Evolutionary conservation across 148 eudicot genomes (phyloP), one percentile per base, ranked within the genome.

Genomic region (Chenopodium suecicum): DNA sequence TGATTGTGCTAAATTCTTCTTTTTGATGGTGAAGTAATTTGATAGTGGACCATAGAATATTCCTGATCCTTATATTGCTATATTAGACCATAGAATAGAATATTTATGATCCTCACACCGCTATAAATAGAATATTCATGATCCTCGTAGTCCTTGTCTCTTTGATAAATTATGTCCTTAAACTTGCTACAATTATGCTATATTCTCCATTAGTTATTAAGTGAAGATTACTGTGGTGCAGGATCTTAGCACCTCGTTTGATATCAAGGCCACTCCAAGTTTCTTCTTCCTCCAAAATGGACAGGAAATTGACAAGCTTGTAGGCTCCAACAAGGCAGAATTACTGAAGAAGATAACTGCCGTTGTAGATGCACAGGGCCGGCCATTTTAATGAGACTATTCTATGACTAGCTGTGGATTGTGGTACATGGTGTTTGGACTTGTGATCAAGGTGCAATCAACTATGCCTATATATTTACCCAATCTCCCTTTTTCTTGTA

Each of bases 191-290:
- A 66, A 27, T 25, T 37, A 76, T 20, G 7, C 56, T 50, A 34
- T 32, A 20, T 47, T 22, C 78, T 77, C 17, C 31, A 32, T 0
- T 16, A 48, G 16, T 22, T 47, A 71, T 71, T 50, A 25, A 71
- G 81, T 56, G 48, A 50, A 64, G 34, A 19, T 50, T 52, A 9
- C 47, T 44, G 22, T 73, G 83, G 62, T 88, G 86, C 95, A 96
- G 99, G 99, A 96, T 52, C 91, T 96, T 17, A 96, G 99, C 84
- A 87, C 97, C 70, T 90, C 97, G 77, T 91, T 86, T 90, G 99
- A 94, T 80, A 94, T 96, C 74, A 94, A 96, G 84, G 99, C 99
- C 64, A 96, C 99, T 63, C 99, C 99, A 32, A 96, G 98, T 37
- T 96, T 94, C 94, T 96, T 96, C 90, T 96, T 96, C 86, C 92